Conservation (phyloP, 2,329 filamentous ascomycete genomes). For the Scopulariopsis brevicaulis region DNA sequence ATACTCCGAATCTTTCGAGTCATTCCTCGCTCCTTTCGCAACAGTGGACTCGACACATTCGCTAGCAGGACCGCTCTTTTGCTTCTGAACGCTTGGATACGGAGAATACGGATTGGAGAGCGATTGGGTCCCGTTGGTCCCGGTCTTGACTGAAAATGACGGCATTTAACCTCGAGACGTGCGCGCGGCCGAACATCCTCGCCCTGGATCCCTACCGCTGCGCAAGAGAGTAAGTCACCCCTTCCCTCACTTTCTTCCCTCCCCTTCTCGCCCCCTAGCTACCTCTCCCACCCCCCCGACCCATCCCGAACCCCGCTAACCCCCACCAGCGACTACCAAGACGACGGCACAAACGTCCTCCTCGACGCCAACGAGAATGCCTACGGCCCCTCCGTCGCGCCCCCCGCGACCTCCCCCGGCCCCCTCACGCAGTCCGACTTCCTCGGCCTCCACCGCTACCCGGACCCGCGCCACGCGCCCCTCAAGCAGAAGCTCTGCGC, state of each 20-base stretch:
- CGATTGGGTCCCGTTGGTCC: not conserved
- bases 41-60: too few species aligned
- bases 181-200: slow-evolving; percentile 67
- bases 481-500: slow-evolving; percentile 81
- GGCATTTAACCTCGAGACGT: slow-evolving; percentile 62
- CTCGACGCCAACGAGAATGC: slow-evolving; percentile 98
- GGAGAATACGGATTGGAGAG: not conserved
- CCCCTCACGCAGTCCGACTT: slow-evolving; percentile 47
- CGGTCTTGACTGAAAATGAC: slow-evolving; percentile 27
- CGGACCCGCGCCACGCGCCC: slow-evolving; percentile 83
- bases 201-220: slow-evolving; percentile 70
- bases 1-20: too few species aligned
- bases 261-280: not conserved
- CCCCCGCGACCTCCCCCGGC: slow-evolving; percentile 34
- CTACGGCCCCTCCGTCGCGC: slow-evolving; percentile 67
- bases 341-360: slow-evolving; percentile 89
- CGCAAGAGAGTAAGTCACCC: slow-evolving; percentile 58
- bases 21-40: too few species aligned
- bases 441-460: slow-evolving; percentile 81
- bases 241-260: slow-evolving; percentile 5
- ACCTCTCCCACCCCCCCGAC: slow-evolving; percentile 2
- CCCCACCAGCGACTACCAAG: slow-evolving; percentile 80
- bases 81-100: not conserved
- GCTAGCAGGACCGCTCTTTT: not conserved
- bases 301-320: slow-evolving; percentile 1